Evolutionary conservation across 139 green algal genomes (phyloP).

Genomic region (Chlamydomonas sphaeroides): DNA sequence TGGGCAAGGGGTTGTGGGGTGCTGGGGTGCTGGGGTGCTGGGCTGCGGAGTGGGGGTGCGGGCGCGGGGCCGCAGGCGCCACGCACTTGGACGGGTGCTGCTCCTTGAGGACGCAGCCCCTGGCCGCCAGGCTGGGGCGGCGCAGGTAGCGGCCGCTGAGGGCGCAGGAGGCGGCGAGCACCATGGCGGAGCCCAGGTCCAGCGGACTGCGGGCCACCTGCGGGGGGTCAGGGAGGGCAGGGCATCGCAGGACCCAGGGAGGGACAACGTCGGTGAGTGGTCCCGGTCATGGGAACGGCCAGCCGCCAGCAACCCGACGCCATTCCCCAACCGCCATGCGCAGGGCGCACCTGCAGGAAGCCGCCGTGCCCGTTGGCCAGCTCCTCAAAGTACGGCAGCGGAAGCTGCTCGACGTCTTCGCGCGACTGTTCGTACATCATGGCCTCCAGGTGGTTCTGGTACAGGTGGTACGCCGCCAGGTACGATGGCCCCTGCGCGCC

Average conservation of each 20-base stretch:
- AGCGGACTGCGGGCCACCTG: not conserved
- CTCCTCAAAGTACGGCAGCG: conserved; percentile 3
- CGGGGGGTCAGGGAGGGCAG: no score
- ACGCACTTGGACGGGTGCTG: conserved; percentile 3
- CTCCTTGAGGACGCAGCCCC: not conserved
- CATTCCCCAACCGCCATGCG: not conserved
- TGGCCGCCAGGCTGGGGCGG: conserved; percentile 1
- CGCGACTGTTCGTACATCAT: conserved; percentile 22
- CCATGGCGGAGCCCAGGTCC: not conserved
- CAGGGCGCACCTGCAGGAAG: conserved; percentile 5
- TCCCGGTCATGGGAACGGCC: no score
- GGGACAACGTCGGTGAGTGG: no score
- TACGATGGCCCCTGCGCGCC: not conserved
- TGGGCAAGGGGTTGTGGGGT: no score
- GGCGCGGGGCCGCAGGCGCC: no score
- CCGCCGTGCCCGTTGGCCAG: conserved; percentile 13
- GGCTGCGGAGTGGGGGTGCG: no score
- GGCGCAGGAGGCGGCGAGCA: conserved; percentile 22
- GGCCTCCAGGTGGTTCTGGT: conserved; percentile 37
- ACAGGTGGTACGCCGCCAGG: conserved; percentile 29
- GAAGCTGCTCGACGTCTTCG: conserved; percentile 21
- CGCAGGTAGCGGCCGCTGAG: conserved; percentile 36
- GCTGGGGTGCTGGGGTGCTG: no score
- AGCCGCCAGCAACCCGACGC: no score
- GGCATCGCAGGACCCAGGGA: no score